Base-by-base conservation (phyloP, 345 rosid species). In the Salix dunnii region DNA sequence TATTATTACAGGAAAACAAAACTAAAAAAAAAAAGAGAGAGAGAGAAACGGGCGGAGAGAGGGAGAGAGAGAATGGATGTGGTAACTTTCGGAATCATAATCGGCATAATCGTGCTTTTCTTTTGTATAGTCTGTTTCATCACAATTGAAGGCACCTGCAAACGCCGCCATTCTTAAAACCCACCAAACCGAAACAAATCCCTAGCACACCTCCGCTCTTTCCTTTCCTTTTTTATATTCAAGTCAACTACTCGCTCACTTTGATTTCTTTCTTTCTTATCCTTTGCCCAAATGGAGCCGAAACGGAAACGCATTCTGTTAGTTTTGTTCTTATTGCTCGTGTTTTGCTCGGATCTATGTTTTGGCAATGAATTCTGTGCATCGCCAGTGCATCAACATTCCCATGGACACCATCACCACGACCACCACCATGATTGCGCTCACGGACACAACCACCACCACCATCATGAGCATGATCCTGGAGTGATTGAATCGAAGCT, bases 131-230 rank as follows among this genome's bases (percentile, higher is more conserved):
- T 89, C 82, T 88, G 90, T 76, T 84, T 87, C 84, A 88, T 94
- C 80, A 89, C 95, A 83, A 77, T 94, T 42, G 90, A 92, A 82
- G 97, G 91, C 83, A 86, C 90, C 73, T 91, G 97, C 85, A 83
- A 49, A 2, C 70, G 77, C 68, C 74, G 74, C 74, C 43, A 36
- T 64, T 77, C 74, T 46, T 76, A 73, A 42, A 23, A 20, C 51
- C 42, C 18, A 23, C 21, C 31, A 4, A 46, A 4, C 55, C 55
- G 20, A 49, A 49, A 49, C 20, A 49, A 49, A 21, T 48, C 27
- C 55, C 25, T 7, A 28, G 3, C 55, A 16, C 60, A 74, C 68
- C 81, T 82, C 68, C 88, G 82, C 31, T 83, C 80, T 31, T 82
- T 77, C 17, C 18, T 63, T 63, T 25, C 27, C 25, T 23, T 61